A percentile compares a stretch with the other conserved stretches of the same genome.
These are phyloP conservation scores for Cochlearia excelsa DNA, from an alignment of 345 rosid species.

Conservation along the genomic window DNA sequence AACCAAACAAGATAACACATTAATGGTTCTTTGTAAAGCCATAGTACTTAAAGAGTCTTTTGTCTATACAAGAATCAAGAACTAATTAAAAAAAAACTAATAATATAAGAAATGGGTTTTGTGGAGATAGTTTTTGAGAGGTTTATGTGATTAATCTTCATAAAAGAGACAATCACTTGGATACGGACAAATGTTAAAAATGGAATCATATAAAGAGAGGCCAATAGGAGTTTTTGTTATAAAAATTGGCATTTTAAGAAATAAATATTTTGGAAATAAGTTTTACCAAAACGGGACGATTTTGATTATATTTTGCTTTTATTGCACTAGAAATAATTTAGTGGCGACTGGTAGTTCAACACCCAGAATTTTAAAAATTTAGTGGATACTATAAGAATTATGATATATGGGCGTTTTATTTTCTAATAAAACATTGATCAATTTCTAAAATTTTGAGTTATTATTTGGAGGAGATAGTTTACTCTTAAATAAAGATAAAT, in stretches of 20 bases:
- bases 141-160: background rate
- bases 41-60: too few relatives aligned
- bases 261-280: constrained; percentile 8
- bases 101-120: constrained; percentile 1
- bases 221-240: constrained; percentile 18
- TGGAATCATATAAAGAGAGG: constrained; percentile 1
- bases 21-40: constrained; percentile 10
- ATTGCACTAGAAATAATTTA: too few relatives aligned
- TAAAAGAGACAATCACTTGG: background rate
- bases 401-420: too few relatives aligned
- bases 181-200: constrained; percentile 15
- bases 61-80: too few relatives aligned
- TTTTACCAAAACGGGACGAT: constrained; percentile 18
- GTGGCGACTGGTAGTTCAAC: too few relatives aligned
- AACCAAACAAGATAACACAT: constrained; percentile 13
- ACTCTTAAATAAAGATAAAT: too few relatives aligned
- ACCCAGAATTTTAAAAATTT: constrained; percentile 1
- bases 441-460: too few relatives aligned
- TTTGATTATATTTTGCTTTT: background rate
- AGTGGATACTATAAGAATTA: too few relatives aligned
- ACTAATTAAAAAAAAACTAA: too few relatives aligned
- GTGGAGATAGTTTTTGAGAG: background rate
- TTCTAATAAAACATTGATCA: too few relatives aligned
- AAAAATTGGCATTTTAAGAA: constrained; percentile 6
- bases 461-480: too few relatives aligned